Conservation (phyloP, 164 flowering plant species). For the Chimonanthus praecox region DNA sequence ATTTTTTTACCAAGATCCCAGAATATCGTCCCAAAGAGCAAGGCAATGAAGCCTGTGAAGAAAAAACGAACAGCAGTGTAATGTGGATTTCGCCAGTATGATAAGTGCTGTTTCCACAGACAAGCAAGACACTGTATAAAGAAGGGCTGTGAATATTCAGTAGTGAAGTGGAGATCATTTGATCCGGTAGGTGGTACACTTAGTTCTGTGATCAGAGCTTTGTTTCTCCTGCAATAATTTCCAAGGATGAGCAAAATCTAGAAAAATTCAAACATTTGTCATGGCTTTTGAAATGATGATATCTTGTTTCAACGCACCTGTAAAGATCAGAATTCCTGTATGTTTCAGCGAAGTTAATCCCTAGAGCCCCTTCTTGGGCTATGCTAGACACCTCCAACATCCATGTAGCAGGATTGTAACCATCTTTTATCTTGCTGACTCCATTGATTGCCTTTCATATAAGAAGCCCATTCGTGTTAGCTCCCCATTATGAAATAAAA, state of each 20-base stretch:
- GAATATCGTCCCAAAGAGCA: conserved; percentile 44
- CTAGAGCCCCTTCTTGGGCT: conserved; percentile 24
- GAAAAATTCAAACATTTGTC: background rate
- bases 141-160: conserved; percentile 39
- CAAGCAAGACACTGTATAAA: conserved; percentile 41
- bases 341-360: conserved; percentile 22
- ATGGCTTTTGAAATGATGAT: background rate
- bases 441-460: conserved; percentile 33
- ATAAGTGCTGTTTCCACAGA: conserved; percentile 43
- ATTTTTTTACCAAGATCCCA: conserved; percentile 31
- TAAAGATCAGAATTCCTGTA: conserved; percentile 24
- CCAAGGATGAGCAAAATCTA: background rate
- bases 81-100: conserved; percentile 49
- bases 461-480: background rate
- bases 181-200: conserved; percentile 32
- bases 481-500: no score
- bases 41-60: conserved; percentile 37
- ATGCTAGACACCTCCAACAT: conserved; percentile 28
- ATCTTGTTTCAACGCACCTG: conserved; percentile 5
- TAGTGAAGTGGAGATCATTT: conserved; percentile 34
- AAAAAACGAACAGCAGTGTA: conserved; percentile 43
- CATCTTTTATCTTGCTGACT: conserved; percentile 24
- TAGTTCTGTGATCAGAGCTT: conserved; percentile 33
- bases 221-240: conserved; percentile 42
- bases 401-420: conserved; percentile 37